Evolutionary conservation across 2,329 filamentous ascomycete genomes (phyloP), one percentile per base, ranked within the genome.

Genomic region (Cladosporium sp.): DNA sequence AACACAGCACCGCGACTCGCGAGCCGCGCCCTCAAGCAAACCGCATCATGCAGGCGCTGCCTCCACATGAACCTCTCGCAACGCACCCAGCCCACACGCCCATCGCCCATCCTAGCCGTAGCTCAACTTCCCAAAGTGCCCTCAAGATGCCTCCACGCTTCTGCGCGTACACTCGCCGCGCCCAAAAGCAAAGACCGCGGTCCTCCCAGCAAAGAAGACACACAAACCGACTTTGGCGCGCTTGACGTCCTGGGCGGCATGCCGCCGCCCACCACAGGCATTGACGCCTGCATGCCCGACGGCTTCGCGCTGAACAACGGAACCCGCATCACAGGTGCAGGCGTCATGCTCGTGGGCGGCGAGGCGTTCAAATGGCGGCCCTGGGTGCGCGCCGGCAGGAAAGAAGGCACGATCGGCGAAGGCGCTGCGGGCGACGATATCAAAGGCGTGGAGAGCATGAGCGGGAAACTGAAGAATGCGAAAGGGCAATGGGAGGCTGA

Each of bases 361-460:
- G 93, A 98, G 78, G 93, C 90, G 0, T 98, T 97, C 77, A 80
- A 84, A 60, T 99, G 95, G 95, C 83, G 86, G 75, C 95, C 95
- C 4, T 97, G 94, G 92, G 28, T 64, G 11, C 78, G 77, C 4
- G 80, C 74, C 51, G 69, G 68, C 41, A 67, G 70, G 66, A 78
- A 71, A 73, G 77, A 74, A 73, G 78, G 71, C 74, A 78, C 74
- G 60, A 68, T 71, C 64, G 61, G 76, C 74, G 60, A 79, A 75
- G 78, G 80, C 74, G 72, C 68, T 34, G 70, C 65, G 55, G 78
- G 77, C 4, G 74, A 78, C 15, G 76, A 77, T 63, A 64, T 67
- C 30, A 75, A 72, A 65, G 78, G 77, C 15, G 72, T 75, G 11
- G 0, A 68, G 44, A 73, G 68, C 28, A 71, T 74, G 71, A 80